A percentile compares a stretch with the other conserved stretches of the same genome.
These are phyloP conservation scores for Rhododendron williamsianum DNA, from an alignment of 148 eudicot genomes.

Conservation along the genomic window DNA sequence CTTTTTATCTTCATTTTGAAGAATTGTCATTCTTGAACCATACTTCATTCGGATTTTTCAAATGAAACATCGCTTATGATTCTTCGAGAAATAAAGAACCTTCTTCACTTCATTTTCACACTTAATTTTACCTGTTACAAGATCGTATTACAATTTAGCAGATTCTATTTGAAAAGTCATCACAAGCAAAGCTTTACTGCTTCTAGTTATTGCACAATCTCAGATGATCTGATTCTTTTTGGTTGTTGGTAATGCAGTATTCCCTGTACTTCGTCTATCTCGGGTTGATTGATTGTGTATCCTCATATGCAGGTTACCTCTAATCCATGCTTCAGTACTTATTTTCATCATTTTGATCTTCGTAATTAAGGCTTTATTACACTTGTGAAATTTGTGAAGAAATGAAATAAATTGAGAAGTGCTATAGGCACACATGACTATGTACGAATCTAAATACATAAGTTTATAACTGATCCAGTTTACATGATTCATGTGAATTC, in stretches of 20 bases:
- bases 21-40: too few relatives aligned
- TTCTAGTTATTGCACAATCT: background rate
- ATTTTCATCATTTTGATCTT: background rate
- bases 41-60: too few relatives aligned
- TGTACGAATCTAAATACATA: too few relatives aligned
- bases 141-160: too few relatives aligned
- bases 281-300: constrained; percentile 80
- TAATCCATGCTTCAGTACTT: background rate
- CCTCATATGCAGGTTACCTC: constrained; percentile 78
- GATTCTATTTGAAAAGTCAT: too few relatives aligned
- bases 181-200: too few relatives aligned
- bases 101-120: background rate
- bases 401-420: background rate
- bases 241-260: constrained; percentile 51
- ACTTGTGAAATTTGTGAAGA: too few relatives aligned
- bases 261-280: constrained; percentile 90
- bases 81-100: background rate
- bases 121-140: too few relatives aligned
- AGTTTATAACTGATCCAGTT: background rate
- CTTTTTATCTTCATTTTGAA: background rate
- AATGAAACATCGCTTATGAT: background rate
- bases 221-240: constrained; percentile 28
- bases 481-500: background rate
- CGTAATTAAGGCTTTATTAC: background rate
- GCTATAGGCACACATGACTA: background rate